Evolutionary conservation across 805 yeast genomes (phyloP).

Genomic region (Ogataea pignaliae): DNA sequence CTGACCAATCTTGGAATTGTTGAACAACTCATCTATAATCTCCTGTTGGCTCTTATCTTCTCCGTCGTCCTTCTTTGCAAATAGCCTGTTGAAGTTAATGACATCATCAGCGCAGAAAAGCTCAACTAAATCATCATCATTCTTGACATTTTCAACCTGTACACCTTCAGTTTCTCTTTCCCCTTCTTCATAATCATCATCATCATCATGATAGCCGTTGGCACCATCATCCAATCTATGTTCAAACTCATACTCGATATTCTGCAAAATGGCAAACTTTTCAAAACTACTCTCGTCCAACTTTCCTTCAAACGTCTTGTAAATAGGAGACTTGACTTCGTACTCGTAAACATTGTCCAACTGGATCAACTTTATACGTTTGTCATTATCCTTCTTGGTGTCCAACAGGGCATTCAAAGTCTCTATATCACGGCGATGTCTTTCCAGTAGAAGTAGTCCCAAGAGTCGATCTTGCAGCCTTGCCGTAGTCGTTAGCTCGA

Average conservation of each 20-base stretch:
- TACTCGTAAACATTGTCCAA: constrained; percentile 28
- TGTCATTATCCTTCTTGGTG: constrained; percentile 6
- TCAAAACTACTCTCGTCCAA: constrained; percentile 23
- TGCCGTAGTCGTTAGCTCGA: constrained; percentile 28
- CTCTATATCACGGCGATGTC: constrained; percentile 32
- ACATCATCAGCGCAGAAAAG: constrained; percentile 28
- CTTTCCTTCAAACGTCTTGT: constrained; percentile 17
- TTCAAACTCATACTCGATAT: constrained; percentile 34
- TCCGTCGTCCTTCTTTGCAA: constrained; percentile 7
- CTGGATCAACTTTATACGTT: constrained; percentile 19
- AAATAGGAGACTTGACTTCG: constrained; percentile 32
- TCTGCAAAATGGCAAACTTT: constrained; percentile 32
- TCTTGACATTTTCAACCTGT: constrained; percentile 21
- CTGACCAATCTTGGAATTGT: constrained; percentile 25
- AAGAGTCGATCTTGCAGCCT: constrained; percentile 32
- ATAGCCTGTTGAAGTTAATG: constrained; percentile 18
- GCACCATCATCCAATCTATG: constrained; percentile 19
- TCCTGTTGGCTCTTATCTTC: constrained; percentile 11
- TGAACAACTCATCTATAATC: constrained; percentile 15
- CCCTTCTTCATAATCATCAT: constrained; percentile 17
- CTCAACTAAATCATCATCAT: constrained; percentile 26
- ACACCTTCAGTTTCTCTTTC: constrained; percentile 24
- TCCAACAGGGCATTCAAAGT: constrained; percentile 21
- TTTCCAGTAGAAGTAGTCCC: constrained; percentile 29
- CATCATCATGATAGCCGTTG: constrained; percentile 23